Conservation (phyloP, 2,329 filamentous ascomycete genomes). For the Microcyclospora tardicrescens region DNA sequence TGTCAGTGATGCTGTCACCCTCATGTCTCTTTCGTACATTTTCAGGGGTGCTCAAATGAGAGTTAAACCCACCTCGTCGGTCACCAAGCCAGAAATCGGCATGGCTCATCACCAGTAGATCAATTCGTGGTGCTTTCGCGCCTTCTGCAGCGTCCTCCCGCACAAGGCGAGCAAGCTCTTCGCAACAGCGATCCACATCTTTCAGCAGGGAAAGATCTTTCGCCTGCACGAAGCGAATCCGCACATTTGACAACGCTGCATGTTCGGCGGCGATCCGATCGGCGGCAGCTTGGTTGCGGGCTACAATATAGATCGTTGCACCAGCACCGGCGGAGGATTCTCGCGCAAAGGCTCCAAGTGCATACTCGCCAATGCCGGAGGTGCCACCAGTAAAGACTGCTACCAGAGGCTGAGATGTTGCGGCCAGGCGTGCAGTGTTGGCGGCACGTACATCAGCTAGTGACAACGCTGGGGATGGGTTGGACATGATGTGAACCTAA, state of each 20-base stretch:
- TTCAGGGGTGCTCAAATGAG: too few relatives aligned
- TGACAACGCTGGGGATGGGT: not conserved
- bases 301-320: constrained; percentile 12
- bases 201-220: constrained; percentile 24
- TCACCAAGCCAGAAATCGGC: constrained; percentile 21
- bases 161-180: constrained; percentile 13
- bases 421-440: not conserved
- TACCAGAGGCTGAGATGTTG: constrained; percentile 4
- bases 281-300: constrained; percentile 7
- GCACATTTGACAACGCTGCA: constrained; percentile 9
- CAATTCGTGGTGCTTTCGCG: constrained; percentile 15
- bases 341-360: constrained; percentile 5
- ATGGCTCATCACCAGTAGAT: constrained; percentile 28
- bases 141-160: constrained; percentile 7
- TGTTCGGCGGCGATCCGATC: constrained; percentile 6
- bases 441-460: not conserved
- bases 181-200: constrained; percentile 23
- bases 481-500: too few relatives aligned
- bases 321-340: constrained; percentile 1
- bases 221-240: constrained; percentile 18
- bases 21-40: too few relatives aligned
- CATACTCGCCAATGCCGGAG: constrained; percentile 12
- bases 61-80: constrained; percentile 4
- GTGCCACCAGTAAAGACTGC: constrained; percentile 13
- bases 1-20: not conserved